phyloP scores from a whole-genome alignment of 2,329 filamentous ascomycete genomes.

The Cryphonectria naterciae region DNA sequence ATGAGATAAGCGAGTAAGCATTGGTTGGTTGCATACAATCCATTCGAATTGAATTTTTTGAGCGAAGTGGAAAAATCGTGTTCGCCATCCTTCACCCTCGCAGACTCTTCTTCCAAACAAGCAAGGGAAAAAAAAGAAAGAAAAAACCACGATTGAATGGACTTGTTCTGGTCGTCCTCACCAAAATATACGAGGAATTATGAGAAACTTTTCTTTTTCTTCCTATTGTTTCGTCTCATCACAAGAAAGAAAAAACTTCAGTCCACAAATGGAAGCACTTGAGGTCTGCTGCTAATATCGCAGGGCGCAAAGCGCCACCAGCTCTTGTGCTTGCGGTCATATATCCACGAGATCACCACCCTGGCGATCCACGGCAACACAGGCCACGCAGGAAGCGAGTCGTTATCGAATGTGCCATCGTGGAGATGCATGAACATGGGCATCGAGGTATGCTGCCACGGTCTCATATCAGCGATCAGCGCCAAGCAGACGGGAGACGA shows the following conservation, averaged over 20 bases:
- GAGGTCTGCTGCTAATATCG: slow-evolving; percentile 36
- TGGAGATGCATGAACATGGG: slow-evolving; percentile 30
- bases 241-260: neutral
- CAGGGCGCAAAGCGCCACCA: slow-evolving; percentile 44
- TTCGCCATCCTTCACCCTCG: no score
- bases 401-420: slow-evolving; percentile 35
- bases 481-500: neutral
- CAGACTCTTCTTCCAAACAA: no score
- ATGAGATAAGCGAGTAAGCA: neutral
- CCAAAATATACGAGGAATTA: no score
- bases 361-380: slow-evolving; percentile 35
- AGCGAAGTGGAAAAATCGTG: neutral
- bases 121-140: no score
- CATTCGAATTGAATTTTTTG: neutral
- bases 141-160: no score
- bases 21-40: neutral
- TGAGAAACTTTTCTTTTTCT: no score
- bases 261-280: slow-evolving; percentile 35
- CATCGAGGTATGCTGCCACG: neutral
- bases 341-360: slow-evolving; percentile 38
- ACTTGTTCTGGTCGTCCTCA: no score
- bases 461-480: slow-evolving; percentile 12
- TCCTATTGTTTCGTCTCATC: no score
- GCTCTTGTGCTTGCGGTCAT: slow-evolving; percentile 40
- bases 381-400: slow-evolving; percentile 33